Conservation (phyloP, 164 flowering plant genomes). For the Aristolochia californica region DNA sequence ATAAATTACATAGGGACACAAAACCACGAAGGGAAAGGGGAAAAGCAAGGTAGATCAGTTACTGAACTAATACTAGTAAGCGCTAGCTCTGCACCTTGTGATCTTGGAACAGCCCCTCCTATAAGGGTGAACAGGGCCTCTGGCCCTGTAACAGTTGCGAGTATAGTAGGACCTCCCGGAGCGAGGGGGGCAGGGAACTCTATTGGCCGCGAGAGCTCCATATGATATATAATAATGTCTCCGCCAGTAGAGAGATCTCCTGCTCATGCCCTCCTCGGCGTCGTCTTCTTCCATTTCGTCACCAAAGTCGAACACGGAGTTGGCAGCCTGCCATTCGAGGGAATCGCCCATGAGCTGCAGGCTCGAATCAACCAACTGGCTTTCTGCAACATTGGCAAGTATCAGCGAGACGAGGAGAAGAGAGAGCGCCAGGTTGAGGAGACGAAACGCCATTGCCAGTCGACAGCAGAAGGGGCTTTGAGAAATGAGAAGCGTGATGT, state of each 20-base stretch:
- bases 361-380: not conserved
- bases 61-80: not conserved
- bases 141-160: slow-evolving; percentile 54
- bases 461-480: too few relatives aligned
- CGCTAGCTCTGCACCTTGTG: slow-evolving; percentile 47
- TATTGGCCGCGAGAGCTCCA: slow-evolving; percentile 64
- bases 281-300: not conserved
- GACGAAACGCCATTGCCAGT: not conserved
- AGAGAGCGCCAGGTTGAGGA: not conserved
- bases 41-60: too few relatives aligned
- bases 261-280: slow-evolving; percentile 8
- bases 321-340: not conserved
- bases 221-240: slow-evolving; percentile 60
- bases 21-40: too few relatives aligned
- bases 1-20: too few relatives aligned
- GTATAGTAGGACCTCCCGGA: slow-evolving; percentile 81
- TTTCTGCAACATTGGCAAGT: not conserved
- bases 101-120: slow-evolving; percentile 62
- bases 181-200: slow-evolving; percentile 74
- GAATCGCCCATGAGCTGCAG: not conserved
- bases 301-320: not conserved
- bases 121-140: slow-evolving; percentile 56
- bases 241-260: slow-evolving; percentile 54
- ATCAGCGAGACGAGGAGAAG: not conserved
- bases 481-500: too few relatives aligned